A percentile compares a stretch with the other conserved stretches of the same genome.
Conservation (phyloP, 1,284 basidiomycete species). For the Trametes hirsuta region DNA sequence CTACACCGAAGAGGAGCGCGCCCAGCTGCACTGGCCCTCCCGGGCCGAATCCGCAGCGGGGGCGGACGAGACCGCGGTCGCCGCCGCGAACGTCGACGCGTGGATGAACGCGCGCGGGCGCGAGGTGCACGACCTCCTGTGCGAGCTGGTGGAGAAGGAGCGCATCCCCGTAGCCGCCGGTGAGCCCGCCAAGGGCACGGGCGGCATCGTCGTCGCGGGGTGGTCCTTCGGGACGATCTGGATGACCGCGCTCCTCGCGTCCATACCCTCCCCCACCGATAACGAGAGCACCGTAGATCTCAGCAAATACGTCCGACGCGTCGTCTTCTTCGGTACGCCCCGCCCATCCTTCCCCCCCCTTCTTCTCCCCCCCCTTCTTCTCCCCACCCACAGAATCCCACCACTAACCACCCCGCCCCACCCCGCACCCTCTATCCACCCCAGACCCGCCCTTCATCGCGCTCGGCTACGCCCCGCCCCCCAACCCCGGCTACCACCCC, state of each 20-base stretch:
- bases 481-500: slow-evolving; percentile 7
- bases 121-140: slow-evolving; percentile 27
- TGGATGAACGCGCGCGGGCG: slow-evolving; percentile 24
- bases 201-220: slow-evolving; percentile 15
- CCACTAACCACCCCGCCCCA: no score
- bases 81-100: not conserved
- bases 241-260: slow-evolving; percentile 17
- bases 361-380: no score
- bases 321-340: slow-evolving; percentile 9
- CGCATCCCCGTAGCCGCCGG: slow-evolving; percentile 15
- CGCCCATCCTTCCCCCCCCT: not conserved
- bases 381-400: not conserved
- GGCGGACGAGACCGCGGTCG: slow-evolving; percentile 6
- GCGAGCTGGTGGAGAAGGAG: slow-evolving; percentile 26
- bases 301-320: slow-evolving; percentile 5
- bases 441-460: slow-evolving; percentile 3
- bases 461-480: slow-evolving; percentile 3
- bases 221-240: slow-evolving; percentile 18
- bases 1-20: slow-evolving; percentile 24
- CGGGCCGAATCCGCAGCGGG: slow-evolving; percentile 8
- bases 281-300: not conserved
- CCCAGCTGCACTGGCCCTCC: not conserved
- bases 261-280: not conserved
- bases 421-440: not conserved
- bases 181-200: not conserved